A percentile compares a stretch with the other conserved stretches of the same genome.
These are phyloP conservation scores for Cnidoscolus chayamansa DNA, from an alignment of 441 rosid species.

Conservation along the genomic window DNA sequence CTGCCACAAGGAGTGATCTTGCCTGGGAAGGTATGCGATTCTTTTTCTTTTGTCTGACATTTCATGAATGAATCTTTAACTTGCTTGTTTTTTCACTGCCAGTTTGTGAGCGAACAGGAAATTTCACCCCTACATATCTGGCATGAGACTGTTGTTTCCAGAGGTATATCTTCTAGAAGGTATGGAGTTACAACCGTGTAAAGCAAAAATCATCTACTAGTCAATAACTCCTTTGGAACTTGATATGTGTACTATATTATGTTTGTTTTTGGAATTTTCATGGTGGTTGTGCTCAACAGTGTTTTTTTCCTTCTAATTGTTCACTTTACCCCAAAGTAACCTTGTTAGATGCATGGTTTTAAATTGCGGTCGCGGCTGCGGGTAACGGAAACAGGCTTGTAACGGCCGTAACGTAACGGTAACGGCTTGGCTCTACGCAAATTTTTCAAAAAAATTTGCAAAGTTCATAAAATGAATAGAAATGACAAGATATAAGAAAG, in stretches of 20 bases:
- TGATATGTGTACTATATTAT: neutral
- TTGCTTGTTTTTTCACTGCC: neutral
- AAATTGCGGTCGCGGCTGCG: no score
- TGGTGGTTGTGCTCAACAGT: no score
- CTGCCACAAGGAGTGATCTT: constrained; percentile 23
- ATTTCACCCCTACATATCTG: neutral
- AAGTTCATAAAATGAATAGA: no score
- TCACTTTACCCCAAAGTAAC: neutral
- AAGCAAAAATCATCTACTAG: neutral
- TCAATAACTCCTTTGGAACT: neutral
- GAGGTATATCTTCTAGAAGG: constrained; percentile 15
- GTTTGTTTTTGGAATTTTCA: neutral
- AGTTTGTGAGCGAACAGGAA: constrained; percentile 13
- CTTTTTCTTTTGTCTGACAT: neutral
- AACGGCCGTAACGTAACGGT: no score
- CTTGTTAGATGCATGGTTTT: neutral
- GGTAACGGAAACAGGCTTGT: no score
- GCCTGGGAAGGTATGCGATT: constrained; percentile 23
- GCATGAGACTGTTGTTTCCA: constrained; percentile 6
- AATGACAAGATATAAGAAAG: no score
- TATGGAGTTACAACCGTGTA: neutral
- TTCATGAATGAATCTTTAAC: neutral
- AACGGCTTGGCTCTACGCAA: no score
- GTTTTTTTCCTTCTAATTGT: neutral
- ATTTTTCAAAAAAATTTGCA: no score